Base-by-base conservation (phyloP, 176 grass and related monocot species). In the Guadua angustifolia region DNA sequence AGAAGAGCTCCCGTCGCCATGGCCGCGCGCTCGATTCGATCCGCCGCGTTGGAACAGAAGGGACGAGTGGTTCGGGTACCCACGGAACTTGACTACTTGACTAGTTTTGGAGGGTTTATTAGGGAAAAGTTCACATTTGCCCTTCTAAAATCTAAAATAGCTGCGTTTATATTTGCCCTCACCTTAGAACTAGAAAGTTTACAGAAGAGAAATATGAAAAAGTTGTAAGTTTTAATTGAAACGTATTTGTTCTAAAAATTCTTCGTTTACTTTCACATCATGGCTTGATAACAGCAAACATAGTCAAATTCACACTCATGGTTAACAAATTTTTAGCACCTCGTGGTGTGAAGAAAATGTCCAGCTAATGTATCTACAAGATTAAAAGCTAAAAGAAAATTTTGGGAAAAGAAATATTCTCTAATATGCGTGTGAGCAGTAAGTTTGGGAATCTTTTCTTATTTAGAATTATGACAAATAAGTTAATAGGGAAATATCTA, bases 1-100 rank as follows among this genome's bases (percentile, higher is more conserved):
- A 8, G 81, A 22, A 83, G 64, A 43, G 56, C 40, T 40, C 26
- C 21, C 42, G 36, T 75, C 81, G 81, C 77, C 89, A 85, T 91
- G 24, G 74, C 64, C n/a, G 71, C 74, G 52, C 42, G 55, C 55
- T 51, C 68, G 84, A 79, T 87, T 87, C 75, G 80, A 87, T 91
- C 84, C 69, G 85, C 75, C 62, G 81, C 80, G 75, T 79, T 70
- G 71, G 84, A 75, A 66, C 45, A 21, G 59, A 15, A 69, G 53
- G 19, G 77, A 69, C 70, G 63, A 81, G 75, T 77, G 63, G 66
- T 44, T 75, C 73, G 5, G 50, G 35, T 55, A 73, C 56, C 7
- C 56, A 87, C 79, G 81, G 61, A 63, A 82, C 57, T 77, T 25
- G 68, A 62, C 70, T 68, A 82, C 57, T 77, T 25, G 68, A 62